phyloP scores from a whole-genome alignment of 768 basidiomycete species.

The Boletus barrowsii region DNA sequence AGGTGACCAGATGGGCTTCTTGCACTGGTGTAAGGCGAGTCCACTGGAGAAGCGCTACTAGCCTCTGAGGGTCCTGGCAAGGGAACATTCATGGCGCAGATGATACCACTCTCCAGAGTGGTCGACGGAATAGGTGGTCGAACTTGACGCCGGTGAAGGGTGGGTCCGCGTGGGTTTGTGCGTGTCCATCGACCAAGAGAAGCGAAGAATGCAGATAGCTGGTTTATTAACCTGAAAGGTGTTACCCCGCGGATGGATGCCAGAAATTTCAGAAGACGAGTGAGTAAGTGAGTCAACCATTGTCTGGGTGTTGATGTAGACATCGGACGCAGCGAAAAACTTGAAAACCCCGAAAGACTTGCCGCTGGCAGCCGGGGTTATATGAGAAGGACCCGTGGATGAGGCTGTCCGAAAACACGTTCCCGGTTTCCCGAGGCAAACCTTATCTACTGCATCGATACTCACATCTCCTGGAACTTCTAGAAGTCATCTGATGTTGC shows the following conservation, averaged over 20 bases:
- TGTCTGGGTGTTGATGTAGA: background rate
- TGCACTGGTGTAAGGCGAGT: constrained; percentile 8
- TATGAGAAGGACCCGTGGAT: background rate
- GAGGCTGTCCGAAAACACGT: too few species aligned
- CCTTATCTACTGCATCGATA: too few species aligned
- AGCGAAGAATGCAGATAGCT: constrained; percentile 1
- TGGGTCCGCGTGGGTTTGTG: background rate
- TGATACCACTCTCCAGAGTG: background rate
- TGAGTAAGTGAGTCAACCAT: constrained; percentile 1
- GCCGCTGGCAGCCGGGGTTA: background rate
- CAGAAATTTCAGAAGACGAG: constrained; percentile 3
- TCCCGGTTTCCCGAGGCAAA: too few species aligned
- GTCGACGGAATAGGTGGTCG: background rate
- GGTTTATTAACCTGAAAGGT: background rate
- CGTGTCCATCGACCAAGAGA: constrained; percentile 2
- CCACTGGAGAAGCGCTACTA: constrained; percentile 10
- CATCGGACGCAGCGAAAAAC: background rate
- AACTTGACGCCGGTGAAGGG: background rate
- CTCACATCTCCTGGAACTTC: too few species aligned
- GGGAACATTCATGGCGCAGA: constrained; percentile 20
- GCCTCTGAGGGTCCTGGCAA: background rate
- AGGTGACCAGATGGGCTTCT: constrained; percentile 23
- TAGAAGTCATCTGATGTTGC: too few species aligned
- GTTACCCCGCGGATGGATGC: background rate
- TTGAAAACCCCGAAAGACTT: too few species aligned